Base-by-base conservation (phyloP, 805 yeast genomes). In the Candida ipomoeae region DNA sequence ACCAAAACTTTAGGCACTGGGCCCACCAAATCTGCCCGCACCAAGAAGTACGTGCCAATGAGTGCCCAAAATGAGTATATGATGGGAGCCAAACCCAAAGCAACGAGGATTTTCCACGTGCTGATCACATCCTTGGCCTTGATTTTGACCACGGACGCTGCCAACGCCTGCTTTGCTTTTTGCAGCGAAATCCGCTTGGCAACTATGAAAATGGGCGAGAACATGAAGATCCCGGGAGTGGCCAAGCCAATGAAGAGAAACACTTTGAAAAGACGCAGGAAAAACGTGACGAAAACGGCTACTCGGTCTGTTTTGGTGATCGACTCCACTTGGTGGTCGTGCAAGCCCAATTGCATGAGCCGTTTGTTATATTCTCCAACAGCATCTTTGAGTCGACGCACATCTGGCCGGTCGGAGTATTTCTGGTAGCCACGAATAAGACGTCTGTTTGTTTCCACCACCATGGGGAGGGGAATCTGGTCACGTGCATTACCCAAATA, bases 81-180 rank as follows among this genome's bases (percentile, higher is more conserved):
- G 34, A 63, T 59, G 4, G 77, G 77, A 1, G 77, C 77, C 33
- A 71, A 55, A 0, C 66, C 71, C 44, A 73, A 59, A 0, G 77
- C 76, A 33, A 73, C 77, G 31, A 73, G 54, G 15, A 71, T 71
- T 53, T 73, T 73, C 77, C 77, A 73, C 1, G 76, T 68, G 6
- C 73, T 69, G 43, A 73, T 58, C 21, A 73, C 77, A 58, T 73
- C 77, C 15, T 62, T 65, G 37, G 75, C 78, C 46, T 68, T 65
- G 52, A 73, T 64, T 48, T 73, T 73, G 8, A 73, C 78, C 20
- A 64, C 64, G 1, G 74, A 69, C 1, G 62, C 65, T 3, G 68
- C 71, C 46, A 73, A 60, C 15, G 77, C 77, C 50, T 69, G 68
- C 18, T 58, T 59, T 31, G 74, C 75, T 55, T 72, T 73, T 38